Percentiles rank a stretch among this genome's conserved stretches.
Conservation (phyloP, 306 rosid species). For the Glycine tomentella region DNA sequence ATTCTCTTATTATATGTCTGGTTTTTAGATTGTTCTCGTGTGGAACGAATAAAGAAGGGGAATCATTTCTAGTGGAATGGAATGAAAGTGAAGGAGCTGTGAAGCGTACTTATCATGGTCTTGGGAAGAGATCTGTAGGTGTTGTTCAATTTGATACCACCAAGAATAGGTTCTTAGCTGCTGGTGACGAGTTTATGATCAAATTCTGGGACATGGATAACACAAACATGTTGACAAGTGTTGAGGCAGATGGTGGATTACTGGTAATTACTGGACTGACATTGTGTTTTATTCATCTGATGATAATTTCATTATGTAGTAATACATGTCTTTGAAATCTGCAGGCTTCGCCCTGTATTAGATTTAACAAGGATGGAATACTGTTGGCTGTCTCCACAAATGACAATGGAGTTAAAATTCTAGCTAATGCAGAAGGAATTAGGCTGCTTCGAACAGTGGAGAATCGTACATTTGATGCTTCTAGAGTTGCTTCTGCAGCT, state of each 20-base stretch:
- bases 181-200: slow-evolving; percentile 82
- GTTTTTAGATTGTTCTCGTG: slow-evolving; percentile 86
- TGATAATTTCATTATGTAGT: slow-evolving; percentile 39
- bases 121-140: slow-evolving; percentile 87
- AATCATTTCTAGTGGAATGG: slow-evolving; percentile 97
- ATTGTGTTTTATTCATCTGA: slow-evolving; percentile 29
- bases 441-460: slow-evolving; percentile 87
- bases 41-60: slow-evolving; percentile 98
- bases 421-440: slow-evolving; percentile 89
- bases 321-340: slow-evolving; percentile 46
- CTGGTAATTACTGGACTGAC: slow-evolving; percentile 62
- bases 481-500: slow-evolving; percentile 89
- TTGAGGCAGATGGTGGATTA: slow-evolving; percentile 89
- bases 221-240: slow-evolving; percentile 61
- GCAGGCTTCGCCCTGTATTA: slow-evolving; percentile 94
- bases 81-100: slow-evolving; percentile 99
- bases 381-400: slow-evolving; percentile 87
- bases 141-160: slow-evolving; percentile 98
- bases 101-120: slow-evolving; percentile 85
- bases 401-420: slow-evolving; percentile 87
- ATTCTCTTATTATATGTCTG: slow-evolving; percentile 41
- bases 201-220: slow-evolving; percentile 99
- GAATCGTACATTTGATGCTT: slow-evolving; percentile 85
- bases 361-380: slow-evolving; percentile 95
- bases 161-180: slow-evolving; percentile 93